Base-by-base conservation (phyloP, 2,329 filamentous ascomycete species). In the Diaporthe aspalathi region DNA sequence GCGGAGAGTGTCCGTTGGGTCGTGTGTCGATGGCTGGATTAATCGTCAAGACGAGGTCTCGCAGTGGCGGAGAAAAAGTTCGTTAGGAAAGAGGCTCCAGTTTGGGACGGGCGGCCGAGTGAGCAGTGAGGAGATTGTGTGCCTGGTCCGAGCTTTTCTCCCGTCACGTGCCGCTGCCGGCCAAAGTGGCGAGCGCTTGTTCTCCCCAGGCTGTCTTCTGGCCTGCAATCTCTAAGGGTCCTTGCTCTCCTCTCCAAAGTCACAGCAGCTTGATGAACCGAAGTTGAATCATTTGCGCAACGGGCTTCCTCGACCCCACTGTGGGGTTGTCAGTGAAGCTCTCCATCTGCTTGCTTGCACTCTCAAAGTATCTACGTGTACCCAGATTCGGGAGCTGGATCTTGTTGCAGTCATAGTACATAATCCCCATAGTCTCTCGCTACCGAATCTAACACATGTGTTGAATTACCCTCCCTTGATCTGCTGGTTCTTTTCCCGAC, bases 61-160 rank as follows among this genome's bases (percentile, higher is more conserved):
- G 72, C 72, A 62, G 66, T 63, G 72, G 66, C 57, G 72, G 70
- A 82, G 82, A 82, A 85, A 85, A 86, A 87, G 81, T 87, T 85
- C 81, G 69, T 67, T 63, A 40, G 53, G 49, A 56, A 57, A 49
- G 60, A 49, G 60, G 63, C 50, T 67, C 63, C 50, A 66, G 57
- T 71, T 73, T 66, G 70, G 45, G 52, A 54, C 20, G 27, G 22
- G 60, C 32, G 60, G 60, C 45, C 29, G 45, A 65, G n/a, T 50
- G 60, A 50, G 45, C 45, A 49, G 45, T 38, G 60, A 50, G 60
- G 60, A 65, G 60, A 65, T 65, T 65, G 60, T 65, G 60, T 65
- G 60, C 11, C 3, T 65, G 60, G 60, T 65, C 60, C 60, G 60
- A 65, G 60, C 60, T 35, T 32, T 32, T 45, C 16, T 20, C 29